These are phyloP conservation scores for Stylonectria norvegica DNA, from an alignment of 2,329 filamentous ascomycete species.

Conservation along the genomic window DNA sequence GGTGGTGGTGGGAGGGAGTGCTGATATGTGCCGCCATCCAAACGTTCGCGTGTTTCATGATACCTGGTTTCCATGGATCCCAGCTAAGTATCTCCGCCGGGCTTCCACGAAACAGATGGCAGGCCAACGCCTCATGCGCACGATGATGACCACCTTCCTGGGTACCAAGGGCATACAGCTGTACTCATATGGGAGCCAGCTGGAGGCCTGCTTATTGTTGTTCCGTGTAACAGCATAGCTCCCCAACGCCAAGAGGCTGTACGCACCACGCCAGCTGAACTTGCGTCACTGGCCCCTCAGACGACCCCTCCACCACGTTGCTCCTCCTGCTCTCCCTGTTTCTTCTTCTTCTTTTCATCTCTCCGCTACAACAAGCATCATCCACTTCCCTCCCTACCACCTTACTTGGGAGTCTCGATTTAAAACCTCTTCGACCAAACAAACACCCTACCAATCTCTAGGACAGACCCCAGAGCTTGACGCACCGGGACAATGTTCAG, in stretches of 20 bases:
- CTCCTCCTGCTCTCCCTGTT: constrained; percentile 10
- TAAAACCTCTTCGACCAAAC: too few relatives aligned
- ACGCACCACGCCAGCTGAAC: constrained; percentile 19
- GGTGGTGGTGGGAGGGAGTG: too few relatives aligned
- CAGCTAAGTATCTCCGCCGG: too few relatives aligned
- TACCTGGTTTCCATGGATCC: too few relatives aligned
- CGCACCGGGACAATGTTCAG: constrained; percentile 46
- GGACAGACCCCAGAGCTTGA: neutral
- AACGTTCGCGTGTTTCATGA: too few relatives aligned
- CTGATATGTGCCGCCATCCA: too few relatives aligned
- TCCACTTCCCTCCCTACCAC: constrained; percentile 3
- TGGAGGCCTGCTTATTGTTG: too few relatives aligned
- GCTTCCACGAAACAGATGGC: constrained; percentile 7
- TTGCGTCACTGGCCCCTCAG: constrained; percentile 29
- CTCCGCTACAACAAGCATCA: constrained; percentile 4
- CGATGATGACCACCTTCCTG: constrained; percentile 7
- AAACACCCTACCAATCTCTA: too few relatives aligned
- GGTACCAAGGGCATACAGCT: constrained; percentile 3
- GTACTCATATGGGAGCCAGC: constrained; percentile 7
- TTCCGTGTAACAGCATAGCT: too few relatives aligned
- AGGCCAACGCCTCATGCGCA: constrained; percentile 5
- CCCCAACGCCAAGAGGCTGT: constrained; percentile 4
- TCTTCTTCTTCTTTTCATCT: constrained; percentile 10
- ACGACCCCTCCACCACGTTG: constrained; percentile 11
- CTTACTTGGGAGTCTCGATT: too few relatives aligned